Percentiles rank a stretch among this genome's conserved stretches.
phyloP scores from a whole-genome alignment of 352 stramenopile genomes.

The Phytophthora podocarpi region DNA sequence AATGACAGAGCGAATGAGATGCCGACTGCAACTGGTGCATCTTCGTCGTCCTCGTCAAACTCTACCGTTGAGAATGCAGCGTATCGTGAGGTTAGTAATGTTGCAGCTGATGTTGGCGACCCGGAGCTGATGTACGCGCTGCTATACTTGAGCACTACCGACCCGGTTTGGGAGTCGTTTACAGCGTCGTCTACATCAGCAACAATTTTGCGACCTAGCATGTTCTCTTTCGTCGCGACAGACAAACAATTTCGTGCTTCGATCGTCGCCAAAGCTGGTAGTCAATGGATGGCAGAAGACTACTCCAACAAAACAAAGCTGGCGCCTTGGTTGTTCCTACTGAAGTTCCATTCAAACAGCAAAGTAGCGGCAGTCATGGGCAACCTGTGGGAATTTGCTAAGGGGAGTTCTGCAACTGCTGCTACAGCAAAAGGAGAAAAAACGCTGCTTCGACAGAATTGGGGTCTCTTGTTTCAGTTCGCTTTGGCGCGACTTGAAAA shows the following conservation, averaged over 20 bases:
- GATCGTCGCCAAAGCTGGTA: slow-evolving; percentile 63
- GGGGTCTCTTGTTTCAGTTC: slow-evolving; percentile 60
- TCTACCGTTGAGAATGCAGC: slow-evolving; percentile 72
- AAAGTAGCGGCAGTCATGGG: slow-evolving; percentile 70
- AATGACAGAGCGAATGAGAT: slow-evolving; percentile 3
- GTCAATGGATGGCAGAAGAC: slow-evolving; percentile 56
- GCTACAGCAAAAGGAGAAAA: slow-evolving; percentile 48
- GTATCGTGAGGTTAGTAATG: slow-evolving; percentile 86
- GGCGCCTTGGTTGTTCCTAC: slow-evolving; percentile 73
- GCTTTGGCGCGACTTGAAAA: slow-evolving; percentile 60
- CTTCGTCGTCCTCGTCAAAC: slow-evolving; percentile 13
- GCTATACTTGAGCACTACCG: slow-evolving; percentile 79
- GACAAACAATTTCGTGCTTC: slow-evolving; percentile 51
- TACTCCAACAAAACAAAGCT: slow-evolving; percentile 64
- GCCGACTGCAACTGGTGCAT: slow-evolving; percentile 4
- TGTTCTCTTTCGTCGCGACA: slow-evolving; percentile 54
- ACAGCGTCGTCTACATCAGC: slow-evolving; percentile 2
- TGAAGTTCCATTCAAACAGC: slow-evolving; percentile 78
- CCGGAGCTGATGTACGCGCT: slow-evolving; percentile 84
- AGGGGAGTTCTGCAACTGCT: slow-evolving; percentile 31
- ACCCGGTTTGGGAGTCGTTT: slow-evolving; percentile 67
- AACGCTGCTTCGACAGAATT: slow-evolving; percentile 56
- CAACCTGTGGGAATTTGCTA: slow-evolving; percentile 73
- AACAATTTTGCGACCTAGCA: neutral
- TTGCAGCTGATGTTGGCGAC: slow-evolving; percentile 79